Percentiles rank a stretch among this genome's conserved stretches.
These are phyloP conservation scores for Claviceps sorghi DNA, from an alignment of 2,329 filamentous ascomycete genomes.

Conservation along the genomic window DNA sequence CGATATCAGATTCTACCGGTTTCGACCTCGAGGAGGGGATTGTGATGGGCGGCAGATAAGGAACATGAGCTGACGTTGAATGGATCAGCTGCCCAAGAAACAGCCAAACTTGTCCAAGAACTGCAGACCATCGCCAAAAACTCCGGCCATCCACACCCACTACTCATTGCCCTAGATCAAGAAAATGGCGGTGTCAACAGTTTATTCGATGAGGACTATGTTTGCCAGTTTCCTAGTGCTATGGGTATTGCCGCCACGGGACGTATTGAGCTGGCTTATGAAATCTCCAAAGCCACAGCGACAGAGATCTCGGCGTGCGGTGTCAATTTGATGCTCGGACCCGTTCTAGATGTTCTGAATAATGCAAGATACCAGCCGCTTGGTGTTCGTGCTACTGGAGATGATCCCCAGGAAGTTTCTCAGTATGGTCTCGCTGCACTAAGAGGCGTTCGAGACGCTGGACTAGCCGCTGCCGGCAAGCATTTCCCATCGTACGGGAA, in stretches of 20 bases:
- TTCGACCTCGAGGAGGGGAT: background rate
- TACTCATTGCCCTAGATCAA: constrained; percentile 86
- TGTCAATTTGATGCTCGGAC: constrained; percentile 89
- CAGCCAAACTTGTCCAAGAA: constrained; percentile 75
- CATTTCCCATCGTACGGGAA: constrained; percentile 96
- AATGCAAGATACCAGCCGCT: constrained; percentile 85
- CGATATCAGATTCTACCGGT: background rate
- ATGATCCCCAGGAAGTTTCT: constrained; percentile 90
- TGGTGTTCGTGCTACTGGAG: constrained; percentile 76
- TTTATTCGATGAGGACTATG: constrained; percentile 87
- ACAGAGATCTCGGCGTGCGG: constrained; percentile 86
- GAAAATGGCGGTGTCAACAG: constrained; percentile 98
- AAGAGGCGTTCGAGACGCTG: constrained; percentile 84
- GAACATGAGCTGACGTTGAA: constrained; percentile 15
- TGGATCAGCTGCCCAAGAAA: constrained; percentile 68
- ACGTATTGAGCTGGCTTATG: constrained; percentile 69
- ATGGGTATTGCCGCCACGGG: constrained; percentile 95
- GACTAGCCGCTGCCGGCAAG: constrained; percentile 80
- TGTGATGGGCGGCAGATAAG: background rate
- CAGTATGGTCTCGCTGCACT: constrained; percentile 83
- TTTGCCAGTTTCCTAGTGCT: constrained; percentile 89
- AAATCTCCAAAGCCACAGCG: constrained; percentile 83
- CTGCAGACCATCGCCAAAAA: constrained; percentile 84
- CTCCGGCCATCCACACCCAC: constrained; percentile 74
- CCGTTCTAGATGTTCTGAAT: constrained; percentile 83